Base-by-base conservation (phyloP, 768 basidiomycete species). In the Xanthoconium stramineum region DNA sequence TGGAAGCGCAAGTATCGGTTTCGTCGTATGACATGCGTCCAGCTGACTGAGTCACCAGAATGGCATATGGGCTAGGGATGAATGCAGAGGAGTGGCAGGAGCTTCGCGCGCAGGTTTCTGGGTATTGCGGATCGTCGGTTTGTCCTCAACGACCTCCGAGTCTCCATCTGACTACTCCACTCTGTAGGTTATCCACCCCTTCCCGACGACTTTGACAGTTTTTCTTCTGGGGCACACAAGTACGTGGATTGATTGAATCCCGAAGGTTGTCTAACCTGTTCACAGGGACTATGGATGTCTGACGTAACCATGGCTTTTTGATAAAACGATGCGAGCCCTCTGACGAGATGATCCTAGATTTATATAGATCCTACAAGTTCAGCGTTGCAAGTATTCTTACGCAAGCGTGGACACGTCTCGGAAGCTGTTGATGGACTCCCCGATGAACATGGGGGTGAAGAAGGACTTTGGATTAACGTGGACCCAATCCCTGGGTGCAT, bases 141-240 rank as follows among this genome's bases (percentile, higher is more conserved):
- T 50, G 60, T 50, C 29, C 50, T 20, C 3, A 20, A 19, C 24
- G 20, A 35, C 24, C 6, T 36, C 20, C 29, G 3, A 33, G 28
- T 35, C 51, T 14, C 19, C 51, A 1, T 15, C 40, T 50, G 46
- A 47, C 37, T 35, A 45, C 12, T 35, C 14, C n/a, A 33, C 13
- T 54, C 14, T 45, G 37, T 50, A 90, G 89, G 92, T 5, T 97
- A 97, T 65, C 94, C 94, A 3, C 91, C 90, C 1, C 79, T 97
- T 20, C 90, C 93, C 0, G 75, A 81, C 32, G 82, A 85, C 46
- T 80, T 90, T 51, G 86, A 91, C 36, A 93, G 94, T 3, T 83
- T 89, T 66, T 93, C 91, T 15, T 96, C 93, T 63, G 94, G 94
- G 29, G 89, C 89, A 28, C 94, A 97, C 74, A 93, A 87, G 91